A percentile compares a stretch with the other conserved stretches of the same genome.
These are phyloP conservation scores for Ramalina intermedia DNA, from an alignment of 495 filamentous ascomycete species.

Conservation along the genomic window DNA sequence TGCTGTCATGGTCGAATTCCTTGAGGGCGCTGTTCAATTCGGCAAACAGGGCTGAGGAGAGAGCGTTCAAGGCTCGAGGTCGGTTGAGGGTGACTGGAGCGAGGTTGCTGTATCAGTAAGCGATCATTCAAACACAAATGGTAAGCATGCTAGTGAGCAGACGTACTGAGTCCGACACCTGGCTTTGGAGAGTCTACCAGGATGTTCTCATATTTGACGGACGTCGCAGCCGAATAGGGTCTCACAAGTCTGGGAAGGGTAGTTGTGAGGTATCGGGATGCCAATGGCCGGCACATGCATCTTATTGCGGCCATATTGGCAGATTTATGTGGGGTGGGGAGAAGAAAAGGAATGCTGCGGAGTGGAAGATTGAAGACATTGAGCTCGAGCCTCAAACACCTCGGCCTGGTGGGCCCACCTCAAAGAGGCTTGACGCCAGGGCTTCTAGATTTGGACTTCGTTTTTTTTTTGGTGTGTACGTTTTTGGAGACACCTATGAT, in stretches of 20 bases:
- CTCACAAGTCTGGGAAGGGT: slow-evolving; percentile 33
- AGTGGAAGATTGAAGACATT: neutral
- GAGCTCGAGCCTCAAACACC: neutral
- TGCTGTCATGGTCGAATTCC: slow-evolving; percentile 52
- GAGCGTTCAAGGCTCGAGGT: slow-evolving; percentile 86
- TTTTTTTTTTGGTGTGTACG: too few species aligned
- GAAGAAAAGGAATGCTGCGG: neutral
- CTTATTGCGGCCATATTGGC: slow-evolving; percentile 1
- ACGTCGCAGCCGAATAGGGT: slow-evolving; percentile 41
- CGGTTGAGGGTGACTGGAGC: slow-evolving; percentile 78
- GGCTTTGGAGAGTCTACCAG: slow-evolving; percentile 68
- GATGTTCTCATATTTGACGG: slow-evolving; percentile 61
- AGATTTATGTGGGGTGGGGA: neutral
- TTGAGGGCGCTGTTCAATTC: slow-evolving; percentile 78
- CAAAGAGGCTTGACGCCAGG: neutral
- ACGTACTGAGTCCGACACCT: slow-evolving; percentile 74
- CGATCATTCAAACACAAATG: neutral
- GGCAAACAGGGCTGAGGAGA: slow-evolving; percentile 70
- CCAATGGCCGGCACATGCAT: slow-evolving; percentile 36
- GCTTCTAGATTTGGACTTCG: neutral
- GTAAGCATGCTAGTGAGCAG: too few species aligned
- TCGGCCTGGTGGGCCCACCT: too few species aligned
- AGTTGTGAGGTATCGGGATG: slow-evolving; percentile 32
- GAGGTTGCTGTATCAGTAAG: slow-evolving; percentile 3
- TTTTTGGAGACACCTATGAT: too few species aligned